Percentiles rank a stretch among this genome's conserved stretches.
These are phyloP conservation scores for Fusarium sp. DNA, from an alignment of 2,329 filamentous ascomycete species.

Conservation along the genomic window DNA sequence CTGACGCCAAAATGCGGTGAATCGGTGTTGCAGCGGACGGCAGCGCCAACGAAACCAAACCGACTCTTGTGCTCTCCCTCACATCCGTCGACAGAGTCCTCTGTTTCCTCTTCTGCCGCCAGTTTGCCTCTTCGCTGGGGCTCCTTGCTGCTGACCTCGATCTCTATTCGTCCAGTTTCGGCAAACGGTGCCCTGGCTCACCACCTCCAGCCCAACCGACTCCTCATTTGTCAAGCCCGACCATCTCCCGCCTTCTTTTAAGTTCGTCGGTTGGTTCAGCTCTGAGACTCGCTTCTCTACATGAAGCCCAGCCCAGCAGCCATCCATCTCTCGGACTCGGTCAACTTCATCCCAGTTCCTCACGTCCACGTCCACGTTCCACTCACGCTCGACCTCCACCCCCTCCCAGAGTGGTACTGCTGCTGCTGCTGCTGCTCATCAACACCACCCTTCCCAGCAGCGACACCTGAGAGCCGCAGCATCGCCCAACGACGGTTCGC, in stretches of 20 bases:
- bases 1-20: slow-evolving; percentile 47
- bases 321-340: slow-evolving; percentile 25
- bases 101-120: slow-evolving; percentile 16
- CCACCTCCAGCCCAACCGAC: slow-evolving; percentile 33
- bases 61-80: slow-evolving; percentile 28
- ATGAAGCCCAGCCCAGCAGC: slow-evolving; percentile 6
- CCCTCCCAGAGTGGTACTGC: slow-evolving; percentile 29
- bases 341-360: slow-evolving; percentile 34
- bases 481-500: slow-evolving; percentile 45
- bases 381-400: slow-evolving; percentile 37
- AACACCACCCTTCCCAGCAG: slow-evolving; percentile 43
- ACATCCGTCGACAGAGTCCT: slow-evolving; percentile 4
- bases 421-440: slow-evolving; percentile 38
- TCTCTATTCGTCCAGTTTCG: slow-evolving; percentile 38
- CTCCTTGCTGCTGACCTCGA: slow-evolving; percentile 20
- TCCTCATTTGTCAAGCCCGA: slow-evolving; percentile 34
- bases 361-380: slow-evolving; percentile 37
- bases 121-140: slow-evolving; percentile 26
- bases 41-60: slow-evolving; percentile 30
- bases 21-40: slow-evolving; percentile 32
- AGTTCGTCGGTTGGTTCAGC: slow-evolving; percentile 27
- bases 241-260: slow-evolving; percentile 34
- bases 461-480: slow-evolving; percentile 45
- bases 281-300: slow-evolving; percentile 6
- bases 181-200: slow-evolving; percentile 38